These are phyloP conservation scores for Rhynchosporium graminicola DNA, from an alignment of 2,329 filamentous ascomycete genomes.

Conservation along the genomic window DNA sequence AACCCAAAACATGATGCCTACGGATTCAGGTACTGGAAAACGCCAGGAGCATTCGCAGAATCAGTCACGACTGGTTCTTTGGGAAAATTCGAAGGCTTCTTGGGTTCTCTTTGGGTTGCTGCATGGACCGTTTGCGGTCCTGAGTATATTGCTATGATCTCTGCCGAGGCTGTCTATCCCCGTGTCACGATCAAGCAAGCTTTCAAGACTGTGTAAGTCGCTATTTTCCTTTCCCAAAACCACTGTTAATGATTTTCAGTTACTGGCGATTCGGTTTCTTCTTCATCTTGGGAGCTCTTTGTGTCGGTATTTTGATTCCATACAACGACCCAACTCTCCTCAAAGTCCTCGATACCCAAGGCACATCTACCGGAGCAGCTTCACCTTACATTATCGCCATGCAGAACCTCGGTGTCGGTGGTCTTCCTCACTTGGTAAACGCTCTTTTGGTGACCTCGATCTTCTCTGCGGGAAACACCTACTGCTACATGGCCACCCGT, in stretches of 20 bases:
- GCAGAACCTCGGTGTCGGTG: slow-evolving; percentile 61
- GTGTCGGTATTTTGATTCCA: slow-evolving; percentile 64
- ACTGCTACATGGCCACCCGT: slow-evolving; percentile 65
- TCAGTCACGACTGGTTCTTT: slow-evolving; percentile 6
- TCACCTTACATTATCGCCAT: slow-evolving; percentile 56
- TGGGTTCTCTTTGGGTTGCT: slow-evolving; percentile 7
- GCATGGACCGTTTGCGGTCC: slow-evolving; percentile 49
- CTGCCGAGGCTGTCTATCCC: slow-evolving; percentile 67
- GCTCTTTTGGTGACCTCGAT: slow-evolving; percentile 66
- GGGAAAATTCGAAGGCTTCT: slow-evolving; percentile 7
- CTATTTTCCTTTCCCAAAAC: background rate
- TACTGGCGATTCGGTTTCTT: slow-evolving; percentile 72
- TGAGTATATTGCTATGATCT: slow-evolving; percentile 68
- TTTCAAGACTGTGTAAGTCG: slow-evolving; percentile 61
- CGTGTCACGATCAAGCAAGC: slow-evolving; percentile 64
- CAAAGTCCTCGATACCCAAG: slow-evolving; percentile 37
- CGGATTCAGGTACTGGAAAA: slow-evolving; percentile 54
- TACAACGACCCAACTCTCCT: slow-evolving; percentile 60
- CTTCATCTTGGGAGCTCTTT: slow-evolving; percentile 67
- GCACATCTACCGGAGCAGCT: slow-evolving; percentile 48
- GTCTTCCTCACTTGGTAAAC: slow-evolving; percentile 67
- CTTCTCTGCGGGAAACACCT: slow-evolving; percentile 60
- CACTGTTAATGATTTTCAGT: background rate
- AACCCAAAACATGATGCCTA: slow-evolving; percentile 58
- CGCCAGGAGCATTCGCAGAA: slow-evolving; percentile 47